A percentile compares a stretch with the other conserved stretches of the same genome.
phyloP scores from a whole-genome alignment of 2,329 filamentous ascomycete species.

The Dryadomyces quercus-mongolicae region DNA sequence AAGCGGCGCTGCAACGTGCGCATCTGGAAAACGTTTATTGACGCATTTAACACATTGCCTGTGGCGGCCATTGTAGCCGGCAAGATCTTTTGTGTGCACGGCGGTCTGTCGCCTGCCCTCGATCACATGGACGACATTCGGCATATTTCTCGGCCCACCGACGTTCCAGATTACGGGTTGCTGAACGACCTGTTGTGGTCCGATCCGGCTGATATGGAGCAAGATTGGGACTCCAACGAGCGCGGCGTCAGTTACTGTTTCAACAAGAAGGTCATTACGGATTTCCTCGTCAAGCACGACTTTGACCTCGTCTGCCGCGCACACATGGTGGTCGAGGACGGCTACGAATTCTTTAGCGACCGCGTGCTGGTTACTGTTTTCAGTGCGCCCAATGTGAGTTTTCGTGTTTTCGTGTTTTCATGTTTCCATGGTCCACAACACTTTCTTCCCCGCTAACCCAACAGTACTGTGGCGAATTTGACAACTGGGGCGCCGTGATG shows the following conservation, averaged over 20 bases:
- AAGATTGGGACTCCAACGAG: constrained; percentile 96
- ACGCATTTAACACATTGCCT: constrained; percentile 90
- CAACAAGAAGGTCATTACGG: constrained; percentile 93
- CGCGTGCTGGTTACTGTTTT: constrained; percentile 93
- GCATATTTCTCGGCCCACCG: constrained; percentile 87
- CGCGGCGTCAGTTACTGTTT: constrained; percentile 97
- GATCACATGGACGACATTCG: constrained; percentile 98
- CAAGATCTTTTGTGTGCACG: constrained; percentile 97
- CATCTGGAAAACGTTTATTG: constrained; percentile 95
- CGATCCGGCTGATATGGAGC: constrained; percentile 94
- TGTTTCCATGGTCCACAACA: too few species aligned
- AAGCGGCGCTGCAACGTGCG: constrained; percentile 94
- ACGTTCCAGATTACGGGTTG: constrained; percentile 92
- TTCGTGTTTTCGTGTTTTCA: too few species aligned
- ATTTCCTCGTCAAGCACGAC: constrained; percentile 88
- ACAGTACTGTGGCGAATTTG: constrained; percentile 95
- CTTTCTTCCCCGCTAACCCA: constrained; percentile 3
- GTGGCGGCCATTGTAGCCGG: constrained; percentile 94
- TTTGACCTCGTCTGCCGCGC: constrained; percentile 95
- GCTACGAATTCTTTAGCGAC: constrained; percentile 97
- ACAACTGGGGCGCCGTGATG: constrained; percentile 99
- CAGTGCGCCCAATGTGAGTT: constrained; percentile 89
- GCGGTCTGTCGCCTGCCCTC: constrained; percentile 81
- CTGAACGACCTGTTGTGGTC: constrained; percentile 95
- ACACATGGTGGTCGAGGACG: constrained; percentile 98